Base-by-base conservation (phyloP, 306 rosid genomes). In the Begonia masoniana region DNA sequence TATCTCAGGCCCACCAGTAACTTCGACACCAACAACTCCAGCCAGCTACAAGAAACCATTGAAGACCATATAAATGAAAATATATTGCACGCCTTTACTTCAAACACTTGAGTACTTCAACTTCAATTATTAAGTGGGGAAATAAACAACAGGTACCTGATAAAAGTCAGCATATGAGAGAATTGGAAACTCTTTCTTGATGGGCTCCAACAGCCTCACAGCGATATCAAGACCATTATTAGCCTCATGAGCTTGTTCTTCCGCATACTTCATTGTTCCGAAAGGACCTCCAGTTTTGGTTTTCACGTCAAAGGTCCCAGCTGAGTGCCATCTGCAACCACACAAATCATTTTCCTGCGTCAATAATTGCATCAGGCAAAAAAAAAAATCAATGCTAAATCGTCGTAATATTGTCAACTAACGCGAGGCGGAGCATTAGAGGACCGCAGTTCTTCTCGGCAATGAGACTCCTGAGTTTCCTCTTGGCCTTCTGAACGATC, bases 401-500 rank as follows among this genome's bases (percentile, higher is more conserved):
- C 21, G 3, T 31, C 39, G 35, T 26, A 26, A 13, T 1, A 10
- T 3, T 5, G 26, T 9, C 55, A 2, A 57, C 76, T 10, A 73
- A 91, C 99, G 99, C 99, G 6, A 91, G 41, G 13, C 99, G 99
- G 56, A 91, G 86, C 13, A 91, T 86, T 14, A 91, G 56, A 59
- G 99, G 94, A 56, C 96, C 99, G 41, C 94, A 83, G 55, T 63
- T 73, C 83, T 91, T 91, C 67, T 91, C 99, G 12, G 99, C 96
- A 36, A 91, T 81, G 43, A 91, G 31, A 1, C 99, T 94, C 43
- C 96, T 83, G 52, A 91, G 99, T 77, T 81, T 91, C 72, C 49
- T 86, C 87, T 48, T 91, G 10, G 99, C 96, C 80, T 91, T 91
- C 50, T 81, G 88, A 50, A 83, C 56, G 51, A 93, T 86, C 71